Evolutionary conservation across 257 asterid species (phyloP).

Genomic region (Gentiana dahurica): DNA sequence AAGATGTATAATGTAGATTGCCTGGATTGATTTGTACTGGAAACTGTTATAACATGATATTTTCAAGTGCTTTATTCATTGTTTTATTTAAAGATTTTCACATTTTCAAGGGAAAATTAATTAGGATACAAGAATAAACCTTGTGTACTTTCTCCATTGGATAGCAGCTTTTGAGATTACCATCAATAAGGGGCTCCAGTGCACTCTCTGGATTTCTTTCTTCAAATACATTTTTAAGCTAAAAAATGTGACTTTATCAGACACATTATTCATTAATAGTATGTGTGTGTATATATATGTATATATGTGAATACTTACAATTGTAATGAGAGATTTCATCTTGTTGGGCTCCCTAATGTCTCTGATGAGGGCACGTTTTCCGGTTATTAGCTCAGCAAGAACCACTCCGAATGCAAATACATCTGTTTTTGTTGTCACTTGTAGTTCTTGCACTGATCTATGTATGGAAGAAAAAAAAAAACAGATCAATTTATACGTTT

Average conservation of each 20-base stretch:
- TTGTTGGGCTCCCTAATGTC: slow-evolving; percentile 43
- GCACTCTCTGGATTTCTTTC: slow-evolving; percentile 51
- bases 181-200: slow-evolving; percentile 39
- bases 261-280: too few species aligned
- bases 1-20: too few species aligned
- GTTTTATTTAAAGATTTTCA: slow-evolving; percentile 1
- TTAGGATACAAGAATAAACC: slow-evolving; percentile 19
- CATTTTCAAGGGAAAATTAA: slow-evolving; percentile 10
- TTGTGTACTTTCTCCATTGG: slow-evolving; percentile 56
- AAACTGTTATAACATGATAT: too few species aligned
- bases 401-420: slow-evolving; percentile 91
- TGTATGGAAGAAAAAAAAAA: slow-evolving; percentile 1
- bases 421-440: slow-evolving; percentile 77
- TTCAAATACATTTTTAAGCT: slow-evolving; percentile 45
- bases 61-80: too few species aligned
- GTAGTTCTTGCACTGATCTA: slow-evolving; percentile 80
- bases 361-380: slow-evolving; percentile 66
- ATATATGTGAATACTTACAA: slow-evolving; percentile 31
- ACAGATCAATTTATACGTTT: not conserved
- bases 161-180: slow-evolving; percentile 45
- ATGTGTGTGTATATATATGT: too few species aligned
- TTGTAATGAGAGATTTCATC: slow-evolving; percentile 73
- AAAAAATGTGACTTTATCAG: not conserved
- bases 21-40: too few species aligned
- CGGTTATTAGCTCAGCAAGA: slow-evolving; percentile 76